These are phyloP conservation scores for Basipetospora sp. DNA, from an alignment of 2,329 filamentous ascomycete species.

Conservation along the genomic window DNA sequence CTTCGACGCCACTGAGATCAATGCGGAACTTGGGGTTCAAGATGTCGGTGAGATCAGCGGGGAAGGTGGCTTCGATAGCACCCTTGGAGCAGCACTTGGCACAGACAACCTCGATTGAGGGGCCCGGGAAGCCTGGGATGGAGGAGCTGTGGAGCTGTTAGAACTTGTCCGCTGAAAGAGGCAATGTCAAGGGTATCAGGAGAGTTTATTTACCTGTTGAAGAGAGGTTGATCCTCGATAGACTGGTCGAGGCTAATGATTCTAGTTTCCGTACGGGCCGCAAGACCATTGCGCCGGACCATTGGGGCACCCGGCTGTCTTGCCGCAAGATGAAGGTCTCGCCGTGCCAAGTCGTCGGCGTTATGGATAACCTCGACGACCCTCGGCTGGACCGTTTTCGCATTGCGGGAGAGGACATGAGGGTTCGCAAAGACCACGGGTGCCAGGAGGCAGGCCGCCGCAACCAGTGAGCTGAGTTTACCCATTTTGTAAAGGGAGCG, in stretches of 20 bases:
- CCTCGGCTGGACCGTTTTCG: not conserved
- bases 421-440: constrained; percentile 3
- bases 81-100: constrained; percentile 6
- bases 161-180: too few species aligned
- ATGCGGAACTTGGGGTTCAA: constrained; percentile 6
- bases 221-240: constrained; percentile 3
- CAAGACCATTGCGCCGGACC: constrained; percentile 6
- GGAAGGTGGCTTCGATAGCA: constrained; percentile 4
- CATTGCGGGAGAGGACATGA: not conserved
- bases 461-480: not conserved
- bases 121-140: constrained; percentile 2
- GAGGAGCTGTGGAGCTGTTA: too few species aligned
- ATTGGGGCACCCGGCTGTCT: constrained; percentile 4
- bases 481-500: not conserved
- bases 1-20: constrained; percentile 4
- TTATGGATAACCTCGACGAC: constrained; percentile 1
- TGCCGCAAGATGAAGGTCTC: not conserved
- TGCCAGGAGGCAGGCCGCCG: not conserved
- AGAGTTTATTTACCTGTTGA: constrained; percentile 8
- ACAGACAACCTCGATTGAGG: constrained; percentile 3
- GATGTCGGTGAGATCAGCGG: constrained; percentile 3
- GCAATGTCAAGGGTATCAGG: too few species aligned
- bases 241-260: constrained; percentile 5
- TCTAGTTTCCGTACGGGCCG: constrained; percentile 2
- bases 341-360: not conserved